A percentile compares a stretch with the other conserved stretches of the same genome.
Evolutionary conservation across 768 basidiomycete genomes (phyloP).

Genomic region (Galerina marginata): DNA sequence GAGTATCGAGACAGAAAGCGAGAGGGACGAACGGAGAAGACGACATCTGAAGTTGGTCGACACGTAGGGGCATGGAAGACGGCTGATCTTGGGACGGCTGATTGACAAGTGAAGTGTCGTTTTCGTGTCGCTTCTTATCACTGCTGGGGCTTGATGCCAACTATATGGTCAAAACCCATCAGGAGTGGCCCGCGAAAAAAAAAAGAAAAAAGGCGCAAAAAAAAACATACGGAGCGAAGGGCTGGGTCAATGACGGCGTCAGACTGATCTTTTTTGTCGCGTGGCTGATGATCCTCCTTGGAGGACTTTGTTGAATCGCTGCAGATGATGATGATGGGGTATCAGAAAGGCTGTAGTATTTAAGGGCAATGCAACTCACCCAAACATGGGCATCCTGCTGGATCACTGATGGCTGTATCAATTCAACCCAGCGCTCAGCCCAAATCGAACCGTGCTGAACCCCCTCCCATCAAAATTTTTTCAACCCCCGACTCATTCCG

Average conservation of each 20-base stretch:
- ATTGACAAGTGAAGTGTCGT: constrained; percentile 16
- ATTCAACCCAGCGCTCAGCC: constrained; percentile 6
- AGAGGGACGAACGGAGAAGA: constrained; percentile 32
- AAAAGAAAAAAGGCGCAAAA: background rate
- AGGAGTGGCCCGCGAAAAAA: constrained; percentile 16
- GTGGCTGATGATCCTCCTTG: constrained; percentile 19
- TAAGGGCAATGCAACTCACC: constrained; percentile 32
- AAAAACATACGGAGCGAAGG: constrained; percentile 39
- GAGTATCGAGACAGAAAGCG: constrained; percentile 17
- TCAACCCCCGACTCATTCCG: constrained; percentile 31
- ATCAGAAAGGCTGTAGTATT: constrained; percentile 32
- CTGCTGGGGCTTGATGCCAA: constrained; percentile 38
- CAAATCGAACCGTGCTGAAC: constrained; percentile 21
- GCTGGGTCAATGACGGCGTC: constrained; percentile 34
- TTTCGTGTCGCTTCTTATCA: constrained; percentile 38
- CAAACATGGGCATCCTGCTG: constrained; percentile 36
- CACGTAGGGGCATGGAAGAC: constrained; percentile 56
- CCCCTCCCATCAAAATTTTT: constrained; percentile 20
- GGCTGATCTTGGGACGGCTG: constrained; percentile 12
- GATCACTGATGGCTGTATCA: constrained; percentile 16
- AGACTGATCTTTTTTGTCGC: constrained; percentile 12
- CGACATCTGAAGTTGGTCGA: constrained; percentile 35
- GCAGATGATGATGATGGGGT: constrained; percentile 11
- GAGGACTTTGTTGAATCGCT: constrained; percentile 28
- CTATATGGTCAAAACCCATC: constrained; percentile 31